Percentiles rank a stretch among this genome's conserved stretches.
Conservation (phyloP, 768 basidiomycete species). For the Hydnum rufescens region DNA sequence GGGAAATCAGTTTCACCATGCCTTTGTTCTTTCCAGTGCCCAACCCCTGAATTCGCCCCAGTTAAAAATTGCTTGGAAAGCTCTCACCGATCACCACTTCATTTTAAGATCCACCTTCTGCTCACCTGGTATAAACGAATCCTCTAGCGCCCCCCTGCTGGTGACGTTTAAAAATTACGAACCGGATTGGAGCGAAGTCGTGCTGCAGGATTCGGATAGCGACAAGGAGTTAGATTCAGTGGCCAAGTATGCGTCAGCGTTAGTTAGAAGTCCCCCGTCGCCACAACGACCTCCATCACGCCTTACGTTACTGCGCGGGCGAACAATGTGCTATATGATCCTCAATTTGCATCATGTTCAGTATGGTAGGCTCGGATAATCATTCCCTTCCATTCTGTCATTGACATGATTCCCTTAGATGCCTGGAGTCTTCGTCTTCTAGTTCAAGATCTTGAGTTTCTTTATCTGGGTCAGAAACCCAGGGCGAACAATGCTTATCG, state of each 20-base stretch:
- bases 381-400: background rate
- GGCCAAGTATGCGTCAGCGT: no score
- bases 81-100: background rate
- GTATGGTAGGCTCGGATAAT: background rate
- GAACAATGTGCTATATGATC: background rate
- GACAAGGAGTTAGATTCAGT: no score
- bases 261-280: no score
- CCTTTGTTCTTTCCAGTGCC: background rate
- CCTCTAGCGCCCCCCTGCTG: background rate
- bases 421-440: background rate
- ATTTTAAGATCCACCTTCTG: background rate
- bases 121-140: background rate
- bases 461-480: background rate
- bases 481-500: background rate
- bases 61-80: background rate
- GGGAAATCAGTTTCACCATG: background rate
- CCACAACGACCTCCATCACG: no score
- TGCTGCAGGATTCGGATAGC: no score
- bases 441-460: background rate
- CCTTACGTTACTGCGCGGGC: background rate
- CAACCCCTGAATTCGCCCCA: background rate
- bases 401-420: background rate
- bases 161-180: background rate
- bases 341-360: conserved; percentile 1
- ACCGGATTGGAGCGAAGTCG: background rate